Percentiles rank a stretch among this genome's conserved stretches.
phyloP scores from a whole-genome alignment of 2,329 filamentous ascomycete genomes.

The Arthrinium phaeospermum region DNA sequence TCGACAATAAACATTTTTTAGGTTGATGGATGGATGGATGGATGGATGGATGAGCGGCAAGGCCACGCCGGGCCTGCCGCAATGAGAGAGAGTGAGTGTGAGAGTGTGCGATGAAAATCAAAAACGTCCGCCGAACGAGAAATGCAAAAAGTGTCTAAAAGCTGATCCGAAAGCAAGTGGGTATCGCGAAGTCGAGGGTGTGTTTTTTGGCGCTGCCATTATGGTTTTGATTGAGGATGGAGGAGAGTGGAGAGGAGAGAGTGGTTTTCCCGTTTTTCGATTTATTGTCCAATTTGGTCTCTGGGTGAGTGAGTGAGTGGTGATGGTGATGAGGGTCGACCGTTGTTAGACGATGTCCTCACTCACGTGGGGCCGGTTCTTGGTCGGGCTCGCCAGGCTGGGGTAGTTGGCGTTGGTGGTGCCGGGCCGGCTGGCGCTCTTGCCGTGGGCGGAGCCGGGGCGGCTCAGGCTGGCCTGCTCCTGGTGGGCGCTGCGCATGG shows the following conservation, averaged over 20 bases:
- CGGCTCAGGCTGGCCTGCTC: neutral
- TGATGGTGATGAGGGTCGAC: neutral
- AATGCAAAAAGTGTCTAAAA: neutral
- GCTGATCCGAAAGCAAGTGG: neutral
- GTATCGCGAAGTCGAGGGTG: neutral
- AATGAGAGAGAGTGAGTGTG: neutral
- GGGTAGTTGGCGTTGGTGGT: conserved; percentile 8
- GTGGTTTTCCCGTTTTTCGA: neutral
- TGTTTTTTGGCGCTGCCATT: conserved; percentile 9
- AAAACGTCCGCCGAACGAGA: neutral
- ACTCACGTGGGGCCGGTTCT: neutral
- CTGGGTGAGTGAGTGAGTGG: neutral
- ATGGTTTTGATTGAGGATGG: neutral
- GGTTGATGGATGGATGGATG: neutral
- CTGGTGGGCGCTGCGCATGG: conserved; percentile 21
- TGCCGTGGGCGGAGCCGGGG: neutral
- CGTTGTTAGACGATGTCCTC: neutral
- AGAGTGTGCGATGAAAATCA: neutral
- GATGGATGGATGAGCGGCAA: neutral
- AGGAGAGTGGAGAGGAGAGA: neutral
- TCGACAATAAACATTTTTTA: neutral
- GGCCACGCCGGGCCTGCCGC: neutral
- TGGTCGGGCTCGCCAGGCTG: neutral
- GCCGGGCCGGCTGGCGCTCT: neutral
- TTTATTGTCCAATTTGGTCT: conserved; percentile 5